These are phyloP conservation scores for Colletotrichum sp. DNA, from an alignment of 2,329 filamentous ascomycete species.

Conservation along the genomic window DNA sequence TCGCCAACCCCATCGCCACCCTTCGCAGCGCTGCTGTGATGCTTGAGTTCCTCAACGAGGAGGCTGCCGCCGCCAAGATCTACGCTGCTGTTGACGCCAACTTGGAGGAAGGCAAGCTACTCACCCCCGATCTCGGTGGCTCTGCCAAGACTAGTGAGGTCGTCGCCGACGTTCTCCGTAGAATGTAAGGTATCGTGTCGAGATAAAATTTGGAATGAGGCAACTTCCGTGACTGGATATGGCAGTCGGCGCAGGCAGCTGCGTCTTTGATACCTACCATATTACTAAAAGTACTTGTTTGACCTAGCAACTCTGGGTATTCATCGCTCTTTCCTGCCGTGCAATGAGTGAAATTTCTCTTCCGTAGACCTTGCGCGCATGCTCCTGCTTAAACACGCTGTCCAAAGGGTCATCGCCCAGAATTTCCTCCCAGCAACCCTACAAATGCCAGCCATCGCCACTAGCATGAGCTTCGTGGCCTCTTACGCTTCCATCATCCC, in stretches of 20 bases:
- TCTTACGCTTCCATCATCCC: background rate
- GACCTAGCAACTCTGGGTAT: background rate
- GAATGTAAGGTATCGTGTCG: conserved; percentile 62
- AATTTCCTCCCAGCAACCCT: background rate
- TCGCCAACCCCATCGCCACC: conserved; percentile 97
- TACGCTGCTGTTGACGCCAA: conserved; percentile 92
- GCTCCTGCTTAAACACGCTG: background rate
- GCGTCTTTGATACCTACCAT: conserved; percentile 14
- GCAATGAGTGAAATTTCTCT: background rate
- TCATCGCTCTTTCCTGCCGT: background rate
- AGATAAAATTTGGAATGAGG: background rate
- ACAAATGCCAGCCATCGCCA: background rate
- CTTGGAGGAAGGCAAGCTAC: conserved; percentile 78
- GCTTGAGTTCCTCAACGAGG: conserved; percentile 93
- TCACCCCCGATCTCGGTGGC: conserved; percentile 91
- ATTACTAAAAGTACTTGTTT: conserved; percentile 12
- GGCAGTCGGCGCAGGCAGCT: conserved; percentile 1
- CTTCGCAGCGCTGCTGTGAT: conserved; percentile 90
- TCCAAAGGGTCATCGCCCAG: background rate
- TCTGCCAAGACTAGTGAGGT: conserved; percentile 86
- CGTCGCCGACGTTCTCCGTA: conserved; percentile 82
- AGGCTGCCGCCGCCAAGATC: conserved; percentile 85
- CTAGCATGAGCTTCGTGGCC: background rate
- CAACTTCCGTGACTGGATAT: conserved; percentile 1
- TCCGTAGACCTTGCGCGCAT: background rate